A percentile compares a stretch with the other conserved stretches of the same genome.
Conservation (phyloP, 352 stramenopile species). For the Phytophthora pini region DNA sequence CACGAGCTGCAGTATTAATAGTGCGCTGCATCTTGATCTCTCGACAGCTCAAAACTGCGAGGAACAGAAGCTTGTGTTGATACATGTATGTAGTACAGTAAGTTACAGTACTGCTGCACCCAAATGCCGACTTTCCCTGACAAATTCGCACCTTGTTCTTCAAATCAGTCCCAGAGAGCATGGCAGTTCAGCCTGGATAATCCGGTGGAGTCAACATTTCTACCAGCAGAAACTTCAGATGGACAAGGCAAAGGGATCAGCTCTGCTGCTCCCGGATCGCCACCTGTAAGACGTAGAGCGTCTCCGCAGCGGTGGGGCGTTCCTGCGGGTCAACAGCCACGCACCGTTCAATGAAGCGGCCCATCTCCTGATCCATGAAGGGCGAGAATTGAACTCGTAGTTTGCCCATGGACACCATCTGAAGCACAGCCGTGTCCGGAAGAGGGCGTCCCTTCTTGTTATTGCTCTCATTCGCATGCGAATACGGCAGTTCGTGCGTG, state of each 20-base stretch:
- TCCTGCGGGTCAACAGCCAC: constrained; percentile 29
- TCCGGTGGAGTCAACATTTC: not conserved
- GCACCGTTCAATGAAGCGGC: constrained; percentile 23
- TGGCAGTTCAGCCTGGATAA: not conserved
- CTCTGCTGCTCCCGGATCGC: constrained; percentile 5
- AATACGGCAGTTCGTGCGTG: constrained; percentile 32
- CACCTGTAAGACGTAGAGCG: constrained; percentile 37
- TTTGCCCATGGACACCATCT: constrained; percentile 45
- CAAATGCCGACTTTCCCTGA: not conserved
- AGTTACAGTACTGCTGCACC: not conserved
- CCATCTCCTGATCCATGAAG: constrained; percentile 13
- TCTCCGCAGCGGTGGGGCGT: constrained; percentile 34
- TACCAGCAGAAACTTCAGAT: not conserved
- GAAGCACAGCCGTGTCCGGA: constrained; percentile 41
- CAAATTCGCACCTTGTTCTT: not conserved
- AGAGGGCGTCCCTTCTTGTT: constrained; percentile 15
- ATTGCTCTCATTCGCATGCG: constrained; percentile 20
- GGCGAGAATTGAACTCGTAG: constrained; percentile 39
- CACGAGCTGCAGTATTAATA: too few species aligned
- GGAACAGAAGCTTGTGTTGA: too few species aligned
- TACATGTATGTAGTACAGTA: too few species aligned
- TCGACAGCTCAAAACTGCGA: too few species aligned
- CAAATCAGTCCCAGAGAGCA: not conserved
- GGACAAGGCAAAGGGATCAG: not conserved
- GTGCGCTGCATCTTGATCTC: too few species aligned